Conservation (phyloP, 495 filamentous ascomycete species). For the Paragyromitra xinjiangensis region DNA sequence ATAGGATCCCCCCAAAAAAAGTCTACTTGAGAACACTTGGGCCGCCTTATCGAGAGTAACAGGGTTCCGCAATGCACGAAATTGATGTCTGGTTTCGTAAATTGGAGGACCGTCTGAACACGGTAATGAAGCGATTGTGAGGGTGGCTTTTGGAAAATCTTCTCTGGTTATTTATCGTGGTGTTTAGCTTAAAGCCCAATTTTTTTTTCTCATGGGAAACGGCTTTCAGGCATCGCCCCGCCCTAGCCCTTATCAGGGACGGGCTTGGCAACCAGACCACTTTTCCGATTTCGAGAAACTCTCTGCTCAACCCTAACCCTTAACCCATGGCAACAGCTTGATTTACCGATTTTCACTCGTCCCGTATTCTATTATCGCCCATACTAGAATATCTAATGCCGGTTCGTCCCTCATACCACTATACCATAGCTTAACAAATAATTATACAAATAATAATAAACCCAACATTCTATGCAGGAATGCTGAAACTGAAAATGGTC, state of each 20-base stretch:
- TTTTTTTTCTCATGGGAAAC: slow-evolving; percentile 45
- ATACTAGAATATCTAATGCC: slow-evolving; percentile 4
- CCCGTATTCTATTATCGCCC: slow-evolving; percentile 5
- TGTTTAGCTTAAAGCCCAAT: slow-evolving; percentile 39
- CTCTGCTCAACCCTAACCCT: slow-evolving; percentile 21
- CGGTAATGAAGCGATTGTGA: slow-evolving; percentile 21
- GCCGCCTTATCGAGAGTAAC: slow-evolving; percentile 40
- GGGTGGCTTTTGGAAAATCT: slow-evolving; percentile 31
- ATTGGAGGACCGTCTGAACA: slow-evolving; percentile 37
- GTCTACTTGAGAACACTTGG: slow-evolving; percentile 42
- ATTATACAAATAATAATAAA: slow-evolving; percentile 36
- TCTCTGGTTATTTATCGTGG: slow-evolving; percentile 41
- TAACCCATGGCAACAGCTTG: not conserved
- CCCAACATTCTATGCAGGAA: slow-evolving; percentile 6
- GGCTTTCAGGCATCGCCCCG: slow-evolving; percentile 42
- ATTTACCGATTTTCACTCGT: slow-evolving; percentile 17
- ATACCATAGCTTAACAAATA: slow-evolving; percentile 4
- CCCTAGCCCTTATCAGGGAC: slow-evolving; percentile 40
- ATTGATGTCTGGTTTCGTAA: slow-evolving; percentile 20
- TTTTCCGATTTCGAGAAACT: not conserved
- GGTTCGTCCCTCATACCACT: slow-evolving; percentile 14
- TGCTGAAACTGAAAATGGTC: slow-evolving; percentile 74
- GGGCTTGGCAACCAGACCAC: slow-evolving; percentile 36
- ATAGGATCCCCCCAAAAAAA: slow-evolving; percentile 35
- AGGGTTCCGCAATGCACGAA: slow-evolving; percentile 49